Evolutionary conservation across 257 asterid species (phyloP), one percentile per base, ranked within the genome.

Genomic region (Salvia splendens): DNA sequence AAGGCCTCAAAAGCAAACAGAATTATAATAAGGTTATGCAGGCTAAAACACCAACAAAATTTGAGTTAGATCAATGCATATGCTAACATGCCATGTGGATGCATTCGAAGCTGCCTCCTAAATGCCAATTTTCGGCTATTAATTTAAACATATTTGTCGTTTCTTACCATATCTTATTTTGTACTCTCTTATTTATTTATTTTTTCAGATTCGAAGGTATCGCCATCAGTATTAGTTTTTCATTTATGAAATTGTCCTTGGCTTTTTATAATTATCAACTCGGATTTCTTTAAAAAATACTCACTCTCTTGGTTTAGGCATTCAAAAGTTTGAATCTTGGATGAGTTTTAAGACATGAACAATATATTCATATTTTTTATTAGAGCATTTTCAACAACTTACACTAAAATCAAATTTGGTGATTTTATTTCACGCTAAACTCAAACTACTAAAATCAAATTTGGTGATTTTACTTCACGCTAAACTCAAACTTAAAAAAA

Each of bases 51-150:
- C 68, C 20, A 61, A 53, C 52, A 67, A 41, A 61, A 49, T 42
- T 50, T 58, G 67, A 20, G 72, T 69, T 62, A 38, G 64, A 71
- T 61, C 62, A 67, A 74, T 51, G 52, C 55, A 72, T 5, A 32
- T 55, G 36, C 32, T 24, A 72, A 61, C 80, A 79, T 72, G 69
- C 80, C 83, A 79, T 71, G 83, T 79, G 80, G 78, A 74, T 61
- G 42, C 49, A 20, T 52, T 45, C 28, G 8, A 41, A 8, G 50
- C 47, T 55, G 80, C 75, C 60, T 71, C 56, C 73, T 47, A 49
- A 51, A 68, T 50, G 12, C 66, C 49, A 33, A 5, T 66, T 24
- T 68, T 61, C 61, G 58, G 14, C 36, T 70, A 46, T 58, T 70
- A 58, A 12, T 75, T 57, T 74, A 63, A 17, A 4, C 61, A 2